Percentiles rank a stretch among this genome's conserved stretches.
Evolutionary conservation across 139 green algal species (phyloP).

Genomic region (Eudorina sp.): DNA sequence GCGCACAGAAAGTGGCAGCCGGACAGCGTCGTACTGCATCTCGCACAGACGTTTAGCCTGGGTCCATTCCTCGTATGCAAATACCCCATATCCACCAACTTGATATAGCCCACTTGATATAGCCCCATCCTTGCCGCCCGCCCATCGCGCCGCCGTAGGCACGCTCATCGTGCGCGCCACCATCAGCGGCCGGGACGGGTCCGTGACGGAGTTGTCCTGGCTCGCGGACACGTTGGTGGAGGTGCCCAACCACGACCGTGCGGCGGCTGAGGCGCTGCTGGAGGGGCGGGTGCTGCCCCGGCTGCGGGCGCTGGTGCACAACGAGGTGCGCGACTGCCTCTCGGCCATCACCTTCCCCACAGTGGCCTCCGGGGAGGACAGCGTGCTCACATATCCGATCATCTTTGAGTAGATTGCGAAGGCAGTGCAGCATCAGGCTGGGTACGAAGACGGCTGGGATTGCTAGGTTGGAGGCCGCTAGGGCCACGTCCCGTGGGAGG

Average conservation of each 20-base stretch:
- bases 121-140: neutral
- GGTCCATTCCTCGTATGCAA: too few species aligned
- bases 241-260: conserved; percentile 41
- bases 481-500: too few species aligned
- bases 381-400: conserved; percentile 38
- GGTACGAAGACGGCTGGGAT: too few species aligned
- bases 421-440: too few species aligned
- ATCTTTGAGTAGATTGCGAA: conserved; percentile 30
- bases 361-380: conserved; percentile 19
- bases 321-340: conserved; percentile 43
- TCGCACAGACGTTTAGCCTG: too few species aligned
- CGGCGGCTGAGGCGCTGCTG: conserved; percentile 14
- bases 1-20: too few species aligned
- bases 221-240: conserved; percentile 52
- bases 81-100: too few species aligned
- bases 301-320: conserved; percentile 51
- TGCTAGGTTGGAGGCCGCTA: too few species aligned
- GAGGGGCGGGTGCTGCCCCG: conserved; percentile 27
- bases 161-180: conserved; percentile 7
- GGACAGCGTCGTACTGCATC: too few species aligned
- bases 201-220: neutral
- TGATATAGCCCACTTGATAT: neutral
- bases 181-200: conserved; percentile 22
- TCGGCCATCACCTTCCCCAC: conserved; percentile 21
- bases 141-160: conserved; percentile 2